Conservation (phyloP, 768 basidiomycete species). For the Tricholoma sp. region DNA sequence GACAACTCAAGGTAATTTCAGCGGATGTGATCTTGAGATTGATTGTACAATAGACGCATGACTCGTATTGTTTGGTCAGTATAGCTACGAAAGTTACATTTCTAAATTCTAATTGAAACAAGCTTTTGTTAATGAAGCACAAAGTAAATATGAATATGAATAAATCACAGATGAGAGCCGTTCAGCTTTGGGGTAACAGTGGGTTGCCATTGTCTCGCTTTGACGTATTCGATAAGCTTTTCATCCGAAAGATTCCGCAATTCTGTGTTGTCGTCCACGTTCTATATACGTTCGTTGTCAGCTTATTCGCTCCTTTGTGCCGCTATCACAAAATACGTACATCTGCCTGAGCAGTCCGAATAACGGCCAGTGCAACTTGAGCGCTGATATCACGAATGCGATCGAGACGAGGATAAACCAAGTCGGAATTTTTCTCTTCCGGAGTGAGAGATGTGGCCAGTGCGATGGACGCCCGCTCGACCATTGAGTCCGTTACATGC, state of each 20-base stretch:
- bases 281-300: conserved; percentile 19
- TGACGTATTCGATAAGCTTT: conserved; percentile 43
- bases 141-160: conserved; percentile 2
- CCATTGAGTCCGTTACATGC: conserved; percentile 63
- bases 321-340: conserved; percentile 26
- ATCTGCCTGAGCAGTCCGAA: conserved; percentile 60
- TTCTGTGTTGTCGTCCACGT: conserved; percentile 39
- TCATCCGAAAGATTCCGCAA: conserved; percentile 45
- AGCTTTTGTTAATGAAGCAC: no score
- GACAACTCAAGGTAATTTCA: conserved; percentile 29
- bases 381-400: conserved; percentile 67
- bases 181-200: conserved; percentile 11
- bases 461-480: conserved; percentile 61
- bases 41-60: conserved; percentile 34
- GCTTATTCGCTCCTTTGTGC: no score
- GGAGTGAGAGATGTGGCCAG: conserved; percentile 50
- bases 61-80: conserved; percentile 4
- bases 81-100: background rate
- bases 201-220: conserved; percentile 52
- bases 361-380: conserved; percentile 54
- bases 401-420: conserved; percentile 66
- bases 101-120: no score
- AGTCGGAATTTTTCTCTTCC: conserved; percentile 48
- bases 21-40: conserved; percentile 17
- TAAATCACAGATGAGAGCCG: background rate